These are phyloP conservation scores for Apophysomyces variabilis DNA, from an alignment of 371 early-diverging fungal genomes.

Conservation along the genomic window DNA sequence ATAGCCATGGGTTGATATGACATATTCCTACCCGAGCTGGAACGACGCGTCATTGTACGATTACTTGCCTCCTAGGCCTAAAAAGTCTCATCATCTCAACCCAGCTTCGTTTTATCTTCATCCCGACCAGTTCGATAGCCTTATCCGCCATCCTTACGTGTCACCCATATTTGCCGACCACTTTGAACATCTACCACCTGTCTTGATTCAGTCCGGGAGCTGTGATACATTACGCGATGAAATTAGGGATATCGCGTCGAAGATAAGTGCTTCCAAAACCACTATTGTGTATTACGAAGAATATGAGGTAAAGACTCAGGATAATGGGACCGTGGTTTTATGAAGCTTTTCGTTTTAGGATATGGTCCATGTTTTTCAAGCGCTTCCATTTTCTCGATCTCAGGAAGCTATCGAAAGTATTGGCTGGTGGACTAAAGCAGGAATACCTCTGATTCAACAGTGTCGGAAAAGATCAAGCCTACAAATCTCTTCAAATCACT, in stretches of 20 bases:
- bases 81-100: conserved; percentile 23
- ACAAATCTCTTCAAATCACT: not conserved
- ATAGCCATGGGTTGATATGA: conserved; percentile 51
- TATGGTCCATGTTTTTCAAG: conserved; percentile 66
- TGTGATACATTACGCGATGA: conserved; percentile 68
- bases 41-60: conserved; percentile 34
- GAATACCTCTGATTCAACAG: conserved; percentile 33
- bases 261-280: conserved; percentile 31
- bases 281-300: conserved; percentile 42
- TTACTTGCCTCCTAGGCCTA: conserved; percentile 36
- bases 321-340: not conserved
- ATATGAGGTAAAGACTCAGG: conserved; percentile 31
- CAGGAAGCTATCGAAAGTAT: conserved; percentile 51
- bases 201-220: conserved; percentile 63
- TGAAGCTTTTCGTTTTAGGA: conserved; percentile 24
- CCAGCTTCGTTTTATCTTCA: conserved; percentile 43
- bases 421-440: conserved; percentile 41
- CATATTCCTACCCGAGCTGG: conserved; percentile 45
- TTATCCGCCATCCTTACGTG: conserved; percentile 46
- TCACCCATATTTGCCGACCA: conserved; percentile 47
- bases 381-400: conserved; percentile 53
- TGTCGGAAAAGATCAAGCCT: conserved; percentile 17
- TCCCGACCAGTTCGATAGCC: conserved; percentile 19
- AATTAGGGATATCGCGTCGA: conserved; percentile 30
- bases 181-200: conserved; percentile 57